A percentile compares a stretch with the other conserved stretches of the same genome.
These are phyloP conservation scores for Glomus cerebriforme DNA, from an alignment of 192 early-diverging fungal species.

Conservation along the genomic window DNA sequence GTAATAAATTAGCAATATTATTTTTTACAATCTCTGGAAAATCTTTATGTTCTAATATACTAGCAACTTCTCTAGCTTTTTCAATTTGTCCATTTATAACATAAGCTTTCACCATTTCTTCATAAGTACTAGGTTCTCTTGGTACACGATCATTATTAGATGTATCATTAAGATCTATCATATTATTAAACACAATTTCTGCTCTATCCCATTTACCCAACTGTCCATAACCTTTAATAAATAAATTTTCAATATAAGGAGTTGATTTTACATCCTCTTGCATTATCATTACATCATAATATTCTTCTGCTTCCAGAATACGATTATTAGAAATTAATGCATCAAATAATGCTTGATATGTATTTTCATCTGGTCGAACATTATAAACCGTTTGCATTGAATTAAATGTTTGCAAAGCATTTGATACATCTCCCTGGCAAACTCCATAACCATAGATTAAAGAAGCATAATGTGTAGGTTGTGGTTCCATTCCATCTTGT, in stretches of 20 bases:
- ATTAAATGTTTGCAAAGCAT: conserved; percentile 46
- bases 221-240: conserved; percentile 60
- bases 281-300: conserved; percentile 47
- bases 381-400: conserved; percentile 38
- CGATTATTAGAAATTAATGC: conserved; percentile 48
- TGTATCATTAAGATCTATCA: conserved; percentile 46
- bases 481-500: conserved; percentile 41
- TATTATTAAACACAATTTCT: conserved; percentile 48
- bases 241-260: conserved; percentile 59
- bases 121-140: conserved; percentile 61
- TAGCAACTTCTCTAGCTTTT: conserved; percentile 42
- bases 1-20: conserved; percentile 37
- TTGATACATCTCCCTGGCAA: conserved; percentile 49
- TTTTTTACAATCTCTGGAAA: conserved; percentile 46
- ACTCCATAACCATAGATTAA: conserved; percentile 60
- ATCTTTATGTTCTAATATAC: conserved; percentile 41
- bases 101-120: conserved; percentile 59
- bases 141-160: conserved; percentile 36
- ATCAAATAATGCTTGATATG: conserved; percentile 60
- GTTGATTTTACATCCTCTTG: conserved; percentile 43
- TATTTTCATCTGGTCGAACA: conserved; percentile 49
- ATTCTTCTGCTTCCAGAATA: conserved; percentile 43
- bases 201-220: conserved; percentile 43
- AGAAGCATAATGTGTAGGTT: conserved; percentile 54
- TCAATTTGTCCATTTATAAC: conserved; percentile 44